A percentile compares a stretch with the other conserved stretches of the same genome.
These are phyloP conservation scores for Excoecaria agallocha DNA, from an alignment of 345 rosid genomes.

Conservation along the genomic window DNA sequence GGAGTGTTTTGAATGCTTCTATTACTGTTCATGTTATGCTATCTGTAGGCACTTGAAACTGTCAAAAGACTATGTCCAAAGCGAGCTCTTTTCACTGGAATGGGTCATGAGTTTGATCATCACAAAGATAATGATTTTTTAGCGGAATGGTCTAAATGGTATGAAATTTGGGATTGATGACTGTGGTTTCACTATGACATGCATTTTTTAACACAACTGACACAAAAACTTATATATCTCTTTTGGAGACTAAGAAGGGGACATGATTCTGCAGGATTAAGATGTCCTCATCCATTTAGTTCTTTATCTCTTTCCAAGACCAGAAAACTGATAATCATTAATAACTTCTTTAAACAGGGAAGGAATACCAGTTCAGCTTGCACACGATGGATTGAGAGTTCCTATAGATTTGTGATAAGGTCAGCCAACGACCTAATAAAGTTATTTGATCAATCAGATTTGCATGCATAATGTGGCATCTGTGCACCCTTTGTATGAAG, in stretches of 20 bases:
- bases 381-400: conserved; percentile 78
- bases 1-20: not conserved
- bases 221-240: not conserved
- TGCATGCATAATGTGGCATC: not conserved
- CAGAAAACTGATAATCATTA: not conserved
- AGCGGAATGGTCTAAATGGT: conserved; percentile 82
- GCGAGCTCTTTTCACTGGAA: conserved; percentile 74
- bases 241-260: too few species aligned
- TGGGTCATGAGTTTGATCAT: conserved; percentile 95
- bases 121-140: conserved; percentile 71
- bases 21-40: not conserved
- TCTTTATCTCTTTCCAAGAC: not conserved
- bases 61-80: conserved; percentile 77
- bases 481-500: too few species aligned
- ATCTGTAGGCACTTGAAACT: conserved; percentile 71
- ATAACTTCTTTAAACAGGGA: conserved; percentile 45
- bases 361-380: conserved; percentile 83
- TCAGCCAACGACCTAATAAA: not conserved
- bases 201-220: too few species aligned
- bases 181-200: not conserved
- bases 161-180: conserved; percentile 1
- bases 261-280: not conserved
- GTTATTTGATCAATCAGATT: not conserved
- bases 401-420: conserved; percentile 55
- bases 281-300: not conserved